Evolutionary conservation across 108 stramenopile genomes (phyloP), one percentile per base, ranked within the genome.

Genomic region (Skeletonema marinoi): DNA sequence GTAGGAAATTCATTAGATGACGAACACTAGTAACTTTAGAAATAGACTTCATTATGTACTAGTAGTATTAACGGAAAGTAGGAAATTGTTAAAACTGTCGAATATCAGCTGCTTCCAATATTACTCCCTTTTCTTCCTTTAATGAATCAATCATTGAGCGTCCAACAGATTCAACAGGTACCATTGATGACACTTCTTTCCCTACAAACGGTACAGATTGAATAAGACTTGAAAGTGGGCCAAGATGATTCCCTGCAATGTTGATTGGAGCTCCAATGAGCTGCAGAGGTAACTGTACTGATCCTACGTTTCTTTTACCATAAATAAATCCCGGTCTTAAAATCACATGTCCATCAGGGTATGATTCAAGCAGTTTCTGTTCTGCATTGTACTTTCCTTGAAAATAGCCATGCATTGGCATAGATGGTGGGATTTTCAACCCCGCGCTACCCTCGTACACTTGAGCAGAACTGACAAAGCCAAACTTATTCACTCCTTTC

Each of bases 271-370:
- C 70, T 1, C 85, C 85, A 33, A 86, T 54, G 32, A 66, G 32
- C 14, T 83, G 82, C 65, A 86, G 50, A 25, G 82, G 82, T 19
- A 86, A 6, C 35, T 21, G 12, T 16, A 75, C 33, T 38, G 88
- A 36, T 14, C 85, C 65, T 16, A 83, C 61, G 13, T 25, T 66
- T 6, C 91, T 59, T 16, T 68, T 71, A 36, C 91, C 91, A 50
- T 89, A 90, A 35, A 92, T 86, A 58, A 89, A 90, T 51, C 87
- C 79, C 21, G 91, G 88, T n/a, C 91, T 70, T 32, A 92, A n/a
- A 42, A 90, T 84, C 0, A 88, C 78, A 66, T 88, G 88, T 11
- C 71, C 71, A 6, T 87, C 75, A 7, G 88, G 87, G 46, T 69
- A 89, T 7, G 38, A 12, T 41, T 80, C 29, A 36, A 69, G 48